Conservation (phyloP, 192 early-diverging fungal species). For the Podochytrium sp. region DNA sequence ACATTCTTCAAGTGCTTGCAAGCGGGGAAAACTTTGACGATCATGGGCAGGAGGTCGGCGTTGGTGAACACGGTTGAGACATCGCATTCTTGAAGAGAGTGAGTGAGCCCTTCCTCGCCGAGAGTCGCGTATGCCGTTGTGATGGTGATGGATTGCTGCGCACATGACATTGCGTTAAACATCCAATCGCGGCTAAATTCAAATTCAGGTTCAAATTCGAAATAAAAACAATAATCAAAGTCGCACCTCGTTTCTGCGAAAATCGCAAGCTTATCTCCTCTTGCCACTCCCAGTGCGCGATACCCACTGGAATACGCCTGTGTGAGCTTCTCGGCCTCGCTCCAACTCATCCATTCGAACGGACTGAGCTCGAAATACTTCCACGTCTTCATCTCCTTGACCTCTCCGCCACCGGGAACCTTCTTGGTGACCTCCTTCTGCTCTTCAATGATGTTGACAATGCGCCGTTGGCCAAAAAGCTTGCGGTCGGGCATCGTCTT, state of each 20-base stretch:
- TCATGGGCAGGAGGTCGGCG: slow-evolving; percentile 67
- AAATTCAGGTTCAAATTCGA: neutral
- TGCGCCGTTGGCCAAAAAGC: slow-evolving; percentile 70
- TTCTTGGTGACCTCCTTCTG: slow-evolving; percentile 70
- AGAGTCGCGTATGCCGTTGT: slow-evolving; percentile 81
- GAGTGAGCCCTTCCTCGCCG: slow-evolving; percentile 80
- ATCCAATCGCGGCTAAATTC: slow-evolving; percentile 56
- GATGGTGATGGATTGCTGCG: slow-evolving; percentile 73
- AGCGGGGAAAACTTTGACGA: slow-evolving; percentile 60
- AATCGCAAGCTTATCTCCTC: slow-evolving; percentile 44
- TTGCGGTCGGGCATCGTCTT: neutral
- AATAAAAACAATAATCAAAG: neutral
- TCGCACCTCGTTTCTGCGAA: slow-evolving; percentile 41
- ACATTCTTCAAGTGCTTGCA: slow-evolving; percentile 67
- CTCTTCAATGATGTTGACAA: slow-evolving; percentile 70
- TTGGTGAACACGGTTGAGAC: slow-evolving; percentile 75
- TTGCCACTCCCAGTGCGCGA: slow-evolving; percentile 60
- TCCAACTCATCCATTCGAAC: slow-evolving; percentile 82
- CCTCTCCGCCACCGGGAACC: slow-evolving; percentile 52
- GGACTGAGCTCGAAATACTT: slow-evolving; percentile 76
- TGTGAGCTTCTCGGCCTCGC: slow-evolving; percentile 58
- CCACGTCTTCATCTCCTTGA: slow-evolving; percentile 66
- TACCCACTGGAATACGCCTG: slow-evolving; percentile 75
- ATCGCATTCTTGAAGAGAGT: slow-evolving; percentile 83
- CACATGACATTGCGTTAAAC: slow-evolving; percentile 63